These are phyloP conservation scores for Flagelloscypha sp. DNA, from an alignment of 768 basidiomycete genomes.

Conservation along the genomic window DNA sequence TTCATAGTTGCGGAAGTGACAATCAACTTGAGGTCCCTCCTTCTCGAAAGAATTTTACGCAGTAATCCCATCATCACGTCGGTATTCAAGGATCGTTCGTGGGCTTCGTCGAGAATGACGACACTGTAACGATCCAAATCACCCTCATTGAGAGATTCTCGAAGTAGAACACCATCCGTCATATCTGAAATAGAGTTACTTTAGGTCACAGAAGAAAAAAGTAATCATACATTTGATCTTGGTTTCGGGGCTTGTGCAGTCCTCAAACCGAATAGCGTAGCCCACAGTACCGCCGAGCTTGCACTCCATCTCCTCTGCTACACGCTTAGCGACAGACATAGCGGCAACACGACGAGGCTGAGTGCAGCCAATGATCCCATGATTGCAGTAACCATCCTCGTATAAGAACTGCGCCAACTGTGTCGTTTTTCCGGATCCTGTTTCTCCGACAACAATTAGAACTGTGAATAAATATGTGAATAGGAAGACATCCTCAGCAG, in stretches of 20 bases:
- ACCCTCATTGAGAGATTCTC: slow-evolving; percentile 97
- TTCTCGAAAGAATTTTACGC: slow-evolving; percentile 82
- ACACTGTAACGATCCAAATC: slow-evolving; percentile 95
- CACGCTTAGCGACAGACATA: slow-evolving; percentile 99
- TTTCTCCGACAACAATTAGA: slow-evolving; percentile 94
- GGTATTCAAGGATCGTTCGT: slow-evolving; percentile 94
- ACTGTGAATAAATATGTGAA: slow-evolving; percentile 38
- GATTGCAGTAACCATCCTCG: slow-evolving; percentile 89
- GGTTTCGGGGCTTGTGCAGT: slow-evolving; percentile 89
- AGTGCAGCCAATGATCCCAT: slow-evolving; percentile 92
- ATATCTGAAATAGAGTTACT: slow-evolving; percentile 51
- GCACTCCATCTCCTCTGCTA: slow-evolving; percentile 99
- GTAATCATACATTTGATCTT: slow-evolving; percentile 84
- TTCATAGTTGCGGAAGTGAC: slow-evolving; percentile 99
- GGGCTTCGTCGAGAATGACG: slow-evolving; percentile 98
- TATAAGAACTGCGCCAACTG: slow-evolving; percentile 93
- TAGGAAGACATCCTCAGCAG: slow-evolving; percentile 3
- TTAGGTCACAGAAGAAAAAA: slow-evolving; percentile 1
- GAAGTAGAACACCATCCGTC: slow-evolving; percentile 98
- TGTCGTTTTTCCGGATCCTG: slow-evolving; percentile 98
- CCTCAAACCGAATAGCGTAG: slow-evolving; percentile 98
- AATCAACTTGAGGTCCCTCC: slow-evolving; percentile 90
- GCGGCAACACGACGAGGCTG: slow-evolving; percentile 98
- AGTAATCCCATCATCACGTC: slow-evolving; percentile 97
- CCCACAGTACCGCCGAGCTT: slow-evolving; percentile 88